Evolutionary conservation across 306 rosid species (phyloP).

Genomic region (Hippophae rhamnoides): DNA sequence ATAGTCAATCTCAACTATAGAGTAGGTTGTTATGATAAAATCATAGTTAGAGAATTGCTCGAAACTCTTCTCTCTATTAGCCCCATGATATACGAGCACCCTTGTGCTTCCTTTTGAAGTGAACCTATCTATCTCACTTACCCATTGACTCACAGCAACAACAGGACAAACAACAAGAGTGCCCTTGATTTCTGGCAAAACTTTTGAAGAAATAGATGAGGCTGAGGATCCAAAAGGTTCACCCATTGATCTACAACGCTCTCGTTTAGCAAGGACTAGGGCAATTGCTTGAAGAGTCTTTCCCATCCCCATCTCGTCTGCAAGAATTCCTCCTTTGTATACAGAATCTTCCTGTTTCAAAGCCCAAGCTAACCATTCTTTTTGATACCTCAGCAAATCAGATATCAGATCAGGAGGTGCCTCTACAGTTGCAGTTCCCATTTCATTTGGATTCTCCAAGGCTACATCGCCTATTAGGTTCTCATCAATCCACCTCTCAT

Average conservation of each 20-base stretch:
- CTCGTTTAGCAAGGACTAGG: constrained; percentile 78
- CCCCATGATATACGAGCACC: constrained; percentile 78
- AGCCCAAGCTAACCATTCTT: constrained; percentile 93
- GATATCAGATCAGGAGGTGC: constrained; percentile 50
- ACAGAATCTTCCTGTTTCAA: constrained; percentile 58
- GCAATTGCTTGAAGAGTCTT: constrained; percentile 93
- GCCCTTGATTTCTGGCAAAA: constrained; percentile 36
- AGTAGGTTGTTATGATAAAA: constrained; percentile 79
- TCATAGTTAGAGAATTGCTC: constrained; percentile 49
- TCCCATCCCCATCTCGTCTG: constrained; percentile 99
- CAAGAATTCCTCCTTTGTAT: constrained; percentile 80
- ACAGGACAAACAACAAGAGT: constrained; percentile 89
- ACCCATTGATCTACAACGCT: constrained; percentile 13
- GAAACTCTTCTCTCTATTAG: constrained; percentile 46
- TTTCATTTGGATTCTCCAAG: constrained; percentile 42
- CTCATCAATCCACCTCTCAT: constrained; percentile 62
- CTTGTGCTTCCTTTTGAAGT: constrained; percentile 69
- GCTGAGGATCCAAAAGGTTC: constrained; percentile 28
- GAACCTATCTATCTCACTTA: constrained; percentile 61
- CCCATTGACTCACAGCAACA: constrained; percentile 91
- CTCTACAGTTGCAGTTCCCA: constrained; percentile 53
- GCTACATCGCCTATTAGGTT: constrained; percentile 28
- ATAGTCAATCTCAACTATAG: constrained; percentile 71
- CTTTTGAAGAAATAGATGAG: constrained; percentile 37
- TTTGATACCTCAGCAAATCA: constrained; percentile 82